Base-by-base conservation (phyloP, 2,329 filamentous ascomycete genomes). In the Bipolaris zeicola region DNA sequence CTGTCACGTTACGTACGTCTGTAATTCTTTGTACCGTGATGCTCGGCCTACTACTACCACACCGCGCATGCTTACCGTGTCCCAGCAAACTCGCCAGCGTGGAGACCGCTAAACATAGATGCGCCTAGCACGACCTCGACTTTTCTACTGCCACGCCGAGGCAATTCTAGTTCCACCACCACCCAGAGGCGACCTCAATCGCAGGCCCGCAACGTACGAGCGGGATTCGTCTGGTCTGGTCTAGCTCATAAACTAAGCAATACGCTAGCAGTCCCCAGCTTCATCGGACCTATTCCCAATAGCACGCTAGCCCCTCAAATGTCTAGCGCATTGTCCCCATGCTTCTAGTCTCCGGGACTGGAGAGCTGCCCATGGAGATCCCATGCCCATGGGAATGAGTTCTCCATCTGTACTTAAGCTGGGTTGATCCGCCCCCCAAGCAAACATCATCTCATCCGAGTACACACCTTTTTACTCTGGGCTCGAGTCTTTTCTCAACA, bases 301-400 rank as follows among this genome's bases (percentile, higher is more conserved):
- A 60, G 49, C 34, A 22, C 20, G 38, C 44, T 57, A 52, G 51
- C 60, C 63, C 61, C 58, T 64, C 49, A 56, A 24, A 52, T 22
- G 33, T 28, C 48, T 68, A 66, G 65, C 57, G 52, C 24, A 50
- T 37, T 43, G 39, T 56, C 62, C 60, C 63, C 63, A 65, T 53
- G 63, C 64, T 60, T 65, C 62, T 58, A 65, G 64, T 61, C 63
- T 63, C 55, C 53, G 53, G 31, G 50, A 58, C 58, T 63, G 61
- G 55, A 50, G 47, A 24, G 54, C 45, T 62, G 64, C 60, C 57
- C 64, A 63, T 67, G 65, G 64, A 60, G 62, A 54, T 60, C 62
- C 56, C 50, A 57, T 41, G 57, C 58, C 53, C 54, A 52, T 62
- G 55, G 50, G 46, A 28, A 45, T 52, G 56, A 58, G 28, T 55